These are phyloP conservation scores for Bruguiera sexangula DNA, from an alignment of 345 rosid genomes.

Conservation along the genomic window DNA sequence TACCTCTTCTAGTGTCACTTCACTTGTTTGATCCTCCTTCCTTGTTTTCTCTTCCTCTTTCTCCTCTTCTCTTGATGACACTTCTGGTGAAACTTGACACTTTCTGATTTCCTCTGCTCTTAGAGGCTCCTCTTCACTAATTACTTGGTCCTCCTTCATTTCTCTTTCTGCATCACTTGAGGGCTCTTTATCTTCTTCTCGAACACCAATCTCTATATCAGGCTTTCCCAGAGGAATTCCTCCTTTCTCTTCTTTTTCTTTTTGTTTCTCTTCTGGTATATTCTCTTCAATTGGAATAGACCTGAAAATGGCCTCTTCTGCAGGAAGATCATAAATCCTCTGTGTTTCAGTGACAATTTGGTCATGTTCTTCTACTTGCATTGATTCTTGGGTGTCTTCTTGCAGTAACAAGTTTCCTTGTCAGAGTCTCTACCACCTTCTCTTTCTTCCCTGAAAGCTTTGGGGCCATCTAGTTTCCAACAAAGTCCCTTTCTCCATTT, in stretches of 20 bases:
- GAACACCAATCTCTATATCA: not conserved
- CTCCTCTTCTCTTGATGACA: not conserved
- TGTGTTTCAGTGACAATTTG: not conserved
- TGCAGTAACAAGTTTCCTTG: constrained; percentile 39
- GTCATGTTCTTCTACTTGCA: not conserved
- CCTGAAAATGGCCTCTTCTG: not conserved
- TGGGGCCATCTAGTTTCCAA: constrained; percentile 43
- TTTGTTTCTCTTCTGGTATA: constrained; percentile 2
- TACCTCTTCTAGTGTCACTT: not conserved
- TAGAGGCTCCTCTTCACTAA: not conserved
- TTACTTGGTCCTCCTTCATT: not conserved
- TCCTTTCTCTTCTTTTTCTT: not conserved
- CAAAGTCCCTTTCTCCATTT: no score
- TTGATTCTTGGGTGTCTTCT: constrained; percentile 10
- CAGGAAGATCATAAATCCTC: not conserved
- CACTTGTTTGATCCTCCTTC: constrained; percentile 1
- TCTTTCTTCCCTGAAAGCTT: constrained; percentile 21
- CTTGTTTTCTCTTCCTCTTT: not conserved
- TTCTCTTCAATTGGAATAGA: constrained; percentile 14
- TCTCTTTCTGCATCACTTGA: not conserved
- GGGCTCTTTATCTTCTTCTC: not conserved
- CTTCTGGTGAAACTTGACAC: not conserved
- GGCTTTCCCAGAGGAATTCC: constrained; percentile 2
- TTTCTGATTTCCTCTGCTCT: not conserved
- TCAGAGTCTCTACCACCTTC: constrained; percentile 23